Conservation (phyloP, 2,329 filamentous ascomycete species). For the Incumbomyces delicatus region DNA sequence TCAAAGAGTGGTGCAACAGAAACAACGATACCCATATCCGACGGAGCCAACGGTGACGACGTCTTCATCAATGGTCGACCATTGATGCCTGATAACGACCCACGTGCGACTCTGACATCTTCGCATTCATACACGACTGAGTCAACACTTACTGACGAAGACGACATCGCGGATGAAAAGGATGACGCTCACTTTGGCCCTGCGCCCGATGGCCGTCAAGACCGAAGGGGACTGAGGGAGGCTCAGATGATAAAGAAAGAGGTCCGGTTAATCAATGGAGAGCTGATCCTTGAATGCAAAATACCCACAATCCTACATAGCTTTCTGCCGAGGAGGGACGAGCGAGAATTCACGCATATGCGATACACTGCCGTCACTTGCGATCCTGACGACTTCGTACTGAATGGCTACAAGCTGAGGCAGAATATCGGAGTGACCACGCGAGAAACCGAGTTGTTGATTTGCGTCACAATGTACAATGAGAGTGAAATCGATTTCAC, state of each 20-base stretch:
- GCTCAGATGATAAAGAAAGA: conserved; percentile 89
- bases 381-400: conserved; percentile 87
- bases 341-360: conserved; percentile 97
- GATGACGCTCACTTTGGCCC: conserved; percentile 67
- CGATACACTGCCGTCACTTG: conserved; percentile 97
- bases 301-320: conserved; percentile 97
- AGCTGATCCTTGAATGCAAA: conserved; percentile 96
- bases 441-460: conserved; percentile 89
- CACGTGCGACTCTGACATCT: conserved; percentile 49
- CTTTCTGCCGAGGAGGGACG: conserved; percentile 84
- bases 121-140: conserved; percentile 55
- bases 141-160: conserved; percentile 49
- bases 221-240: conserved; percentile 73
- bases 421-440: conserved; percentile 77
- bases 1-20: conserved; percentile 35
- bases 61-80: conserved; percentile 52
- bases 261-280: conserved; percentile 91
- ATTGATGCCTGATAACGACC: conserved; percentile 43
- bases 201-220: conserved; percentile 76
- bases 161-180: conserved; percentile 44
- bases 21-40: conserved; percentile 60
- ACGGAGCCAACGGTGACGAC: conserved; percentile 52
- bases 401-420: conserved; percentile 80
- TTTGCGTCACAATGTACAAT: conserved; percentile 98
- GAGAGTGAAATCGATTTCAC: conserved; percentile 96